Conservation (phyloP, 2,329 filamentous ascomycete genomes). For the Grosmannia huntii region DNA sequence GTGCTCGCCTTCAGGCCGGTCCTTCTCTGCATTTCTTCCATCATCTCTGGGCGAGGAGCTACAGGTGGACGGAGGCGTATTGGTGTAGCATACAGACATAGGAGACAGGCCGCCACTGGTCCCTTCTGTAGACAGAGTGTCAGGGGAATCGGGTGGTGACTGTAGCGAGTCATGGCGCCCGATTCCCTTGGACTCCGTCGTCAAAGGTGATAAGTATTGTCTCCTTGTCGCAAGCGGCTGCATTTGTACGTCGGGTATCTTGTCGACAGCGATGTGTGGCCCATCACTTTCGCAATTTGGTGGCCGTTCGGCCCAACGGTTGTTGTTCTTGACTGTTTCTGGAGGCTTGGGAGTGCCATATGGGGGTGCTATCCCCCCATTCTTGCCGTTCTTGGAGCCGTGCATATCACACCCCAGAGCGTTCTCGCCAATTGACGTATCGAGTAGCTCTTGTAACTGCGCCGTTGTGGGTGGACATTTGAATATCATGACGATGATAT, state of each 20-base stretch:
- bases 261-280: not conserved
- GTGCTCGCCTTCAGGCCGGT: not conserved
- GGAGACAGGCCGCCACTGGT: conserved; percentile 12
- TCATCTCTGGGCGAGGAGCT: not conserved
- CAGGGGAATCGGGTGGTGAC: conserved; percentile 11
- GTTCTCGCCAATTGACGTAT: not conserved
- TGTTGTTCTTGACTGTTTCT: not conserved
- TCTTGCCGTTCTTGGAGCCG: not conserved
- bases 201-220: not conserved
- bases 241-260: not conserved
- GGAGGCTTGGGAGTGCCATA: not conserved
- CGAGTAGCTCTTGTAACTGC: not conserved
- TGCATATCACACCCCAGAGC: not conserved
- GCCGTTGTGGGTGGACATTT: not conserved
- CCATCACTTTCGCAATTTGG: not conserved
- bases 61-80: conserved; percentile 3
- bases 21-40: not conserved
- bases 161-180: not conserved
- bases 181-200: not conserved
- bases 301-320: not conserved
- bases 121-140: conserved; percentile 3
- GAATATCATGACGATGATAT: not conserved
- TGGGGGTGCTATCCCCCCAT: not conserved
- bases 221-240: not conserved
- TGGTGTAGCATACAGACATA: conserved; percentile 1